A percentile compares a stretch with the other conserved stretches of the same genome.
phyloP scores from a whole-genome alignment of 2,329 filamentous ascomycete species.

The Sclerotiophoma versabilis region DNA sequence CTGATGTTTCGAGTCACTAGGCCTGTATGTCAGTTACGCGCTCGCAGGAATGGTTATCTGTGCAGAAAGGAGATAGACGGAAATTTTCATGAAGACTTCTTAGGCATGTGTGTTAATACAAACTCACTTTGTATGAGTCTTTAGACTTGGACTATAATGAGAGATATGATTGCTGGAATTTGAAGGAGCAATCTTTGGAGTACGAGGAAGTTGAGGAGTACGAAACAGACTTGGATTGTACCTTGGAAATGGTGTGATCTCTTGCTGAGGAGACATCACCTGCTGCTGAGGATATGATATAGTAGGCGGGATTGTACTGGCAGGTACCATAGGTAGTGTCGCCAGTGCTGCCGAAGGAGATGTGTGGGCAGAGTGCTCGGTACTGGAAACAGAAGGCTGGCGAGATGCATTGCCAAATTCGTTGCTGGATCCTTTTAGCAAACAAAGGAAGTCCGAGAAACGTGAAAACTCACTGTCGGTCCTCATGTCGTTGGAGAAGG shows the following conservation, averaged over 20 bases:
- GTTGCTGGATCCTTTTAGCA: slow-evolving; percentile 35
- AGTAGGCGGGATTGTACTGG: slow-evolving; percentile 24
- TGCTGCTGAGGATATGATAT: slow-evolving; percentile 26
- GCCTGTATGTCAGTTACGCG: background rate
- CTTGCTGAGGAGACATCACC: slow-evolving; percentile 34
- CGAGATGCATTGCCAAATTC: slow-evolving; percentile 37
- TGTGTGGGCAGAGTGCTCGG: slow-evolving; percentile 32
- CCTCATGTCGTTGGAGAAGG: slow-evolving; percentile 54
- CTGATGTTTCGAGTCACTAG: slow-evolving; percentile 32
- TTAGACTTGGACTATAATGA: slow-evolving; percentile 40
- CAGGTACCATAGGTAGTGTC: slow-evolving; percentile 21
- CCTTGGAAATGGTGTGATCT: slow-evolving; percentile 42
- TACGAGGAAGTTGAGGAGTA: slow-evolving; percentile 47
- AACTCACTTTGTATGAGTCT: slow-evolving; percentile 47
- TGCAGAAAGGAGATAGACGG: background rate
- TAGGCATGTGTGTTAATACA: slow-evolving; percentile 27
- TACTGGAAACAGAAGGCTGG: slow-evolving; percentile 33
- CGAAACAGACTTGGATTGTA: slow-evolving; percentile 48
- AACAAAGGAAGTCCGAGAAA: background rate
- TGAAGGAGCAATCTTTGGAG: slow-evolving; percentile 30
- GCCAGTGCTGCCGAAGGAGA: slow-evolving; percentile 23
- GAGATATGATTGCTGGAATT: slow-evolving; percentile 37
- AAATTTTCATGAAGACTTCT: background rate
- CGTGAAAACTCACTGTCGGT: slow-evolving; percentile 51
- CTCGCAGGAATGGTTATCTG: slow-evolving; percentile 8